Evolutionary conservation across 495 filamentous ascomycete species (phyloP), one percentile per base, ranked within the genome.

Genomic region (Viridothelium virens): DNA sequence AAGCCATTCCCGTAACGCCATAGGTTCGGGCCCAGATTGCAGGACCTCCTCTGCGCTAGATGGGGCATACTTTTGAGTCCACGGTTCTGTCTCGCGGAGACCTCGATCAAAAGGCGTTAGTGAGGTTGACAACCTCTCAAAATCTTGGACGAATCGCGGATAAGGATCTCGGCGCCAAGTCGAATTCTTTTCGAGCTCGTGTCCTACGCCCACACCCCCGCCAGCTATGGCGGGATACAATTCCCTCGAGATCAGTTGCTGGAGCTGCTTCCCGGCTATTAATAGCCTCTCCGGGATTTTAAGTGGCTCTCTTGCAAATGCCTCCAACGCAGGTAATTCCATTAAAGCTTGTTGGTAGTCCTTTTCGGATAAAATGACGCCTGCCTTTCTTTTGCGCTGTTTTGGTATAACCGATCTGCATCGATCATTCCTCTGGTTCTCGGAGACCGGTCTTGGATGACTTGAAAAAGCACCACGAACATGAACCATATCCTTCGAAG

Each of bases 11-110:
- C 85, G 84, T 38, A 99, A 74, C 38, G 95, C 77, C 6, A 80
- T 74, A 4, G 83, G 85, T 74, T 97, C 91, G 10, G 77, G 83
- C 0, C 90, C 89, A 25, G 79, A 72, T 72, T 96, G 92, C 33
- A 99, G 82, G 1, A 96, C 88, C 66, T 92, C 85, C 5, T 78
- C 79, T 1, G 91, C 86, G 34, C 73, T 78, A 38, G 72, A 77
- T 0, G 95, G 95, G 1, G 91, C 85, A 79, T 97, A 96, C 70
- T 99, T 99, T 38, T 92, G 87, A 2, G 78, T 70, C 95, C 95
- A 99, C 48, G 85, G 76, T 36, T 81, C 78, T 0, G 78, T 80
- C 70, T 97, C 94, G 69, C 87, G 96, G 48, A 84, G 79, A 18
- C 84, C 87, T 68, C 74, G 84, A 76, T 99, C 95, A 71, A 94